Percentiles rank a stretch among this genome's conserved stretches.
phyloP scores from a whole-genome alignment of 1,139 yeast genomes.

The Yamadazyma dushanensis region DNA sequence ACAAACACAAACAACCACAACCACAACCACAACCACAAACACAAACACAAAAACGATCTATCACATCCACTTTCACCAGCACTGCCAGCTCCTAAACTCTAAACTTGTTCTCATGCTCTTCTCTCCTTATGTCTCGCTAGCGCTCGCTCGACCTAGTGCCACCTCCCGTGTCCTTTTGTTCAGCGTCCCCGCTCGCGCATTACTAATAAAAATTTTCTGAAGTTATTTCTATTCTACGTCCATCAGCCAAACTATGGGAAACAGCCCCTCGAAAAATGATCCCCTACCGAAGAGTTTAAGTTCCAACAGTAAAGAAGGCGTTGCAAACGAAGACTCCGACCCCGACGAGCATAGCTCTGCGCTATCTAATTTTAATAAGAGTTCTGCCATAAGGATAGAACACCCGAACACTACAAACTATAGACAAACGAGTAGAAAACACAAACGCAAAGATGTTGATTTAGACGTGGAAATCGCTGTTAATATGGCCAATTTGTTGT shows the following conservation, averaged over 20 bases:
- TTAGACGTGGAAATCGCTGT: constrained; percentile 47
- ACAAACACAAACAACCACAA: too few species aligned
- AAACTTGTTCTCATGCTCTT: too few species aligned
- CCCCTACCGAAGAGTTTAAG: constrained; percentile 45
- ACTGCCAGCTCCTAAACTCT: too few species aligned
- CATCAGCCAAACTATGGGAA: constrained; percentile 43
- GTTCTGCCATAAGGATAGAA: constrained; percentile 21
- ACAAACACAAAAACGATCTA: too few species aligned
- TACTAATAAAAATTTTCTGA: too few species aligned
- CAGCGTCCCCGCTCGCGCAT: too few species aligned
- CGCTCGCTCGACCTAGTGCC: too few species aligned
- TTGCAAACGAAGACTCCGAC: constrained; percentile 35
- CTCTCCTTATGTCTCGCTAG: too few species aligned
- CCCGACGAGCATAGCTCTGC: constrained; percentile 47
- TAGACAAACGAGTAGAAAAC: constrained; percentile 7
- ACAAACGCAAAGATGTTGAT: constrained; percentile 14
- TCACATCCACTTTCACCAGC: too few species aligned
- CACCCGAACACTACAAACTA: constrained; percentile 14
- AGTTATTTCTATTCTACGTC: too few species aligned
- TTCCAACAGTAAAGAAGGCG: constrained; percentile 14
- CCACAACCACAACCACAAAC: too few species aligned
- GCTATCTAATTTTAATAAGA: constrained; percentile 30
- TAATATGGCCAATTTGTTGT: constrained; percentile 45
- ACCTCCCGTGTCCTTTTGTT: too few species aligned
- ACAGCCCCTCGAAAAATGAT: constrained; percentile 58